These are phyloP conservation scores for Mentha longifolia DNA, from an alignment of 257 asterid species.

Conservation along the genomic window DNA sequence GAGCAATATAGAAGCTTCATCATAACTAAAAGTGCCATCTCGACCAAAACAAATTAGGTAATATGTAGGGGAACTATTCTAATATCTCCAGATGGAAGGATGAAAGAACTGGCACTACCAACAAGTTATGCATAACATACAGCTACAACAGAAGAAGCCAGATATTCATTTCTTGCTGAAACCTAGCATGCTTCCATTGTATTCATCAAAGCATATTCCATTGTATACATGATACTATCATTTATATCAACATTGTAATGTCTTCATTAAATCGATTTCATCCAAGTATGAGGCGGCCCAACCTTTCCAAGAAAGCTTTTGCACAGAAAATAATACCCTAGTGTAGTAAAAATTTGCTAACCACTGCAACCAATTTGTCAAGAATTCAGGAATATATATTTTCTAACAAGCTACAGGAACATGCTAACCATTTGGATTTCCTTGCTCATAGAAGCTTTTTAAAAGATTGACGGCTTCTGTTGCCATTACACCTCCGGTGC, in stretches of 20 bases:
- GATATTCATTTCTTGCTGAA: not conserved
- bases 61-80: not conserved
- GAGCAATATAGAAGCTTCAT: constrained; percentile 3
- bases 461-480: constrained; percentile 74
- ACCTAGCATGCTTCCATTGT: not conserved
- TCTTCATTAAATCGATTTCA: not conserved
- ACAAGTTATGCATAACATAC: not conserved
- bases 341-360: not conserved
- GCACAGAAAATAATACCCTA: not conserved
- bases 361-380: constrained; percentile 20
- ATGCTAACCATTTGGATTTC: constrained; percentile 79
- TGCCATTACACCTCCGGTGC: constrained; percentile 89
- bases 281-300: not conserved
- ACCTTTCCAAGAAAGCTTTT: constrained; percentile 4
- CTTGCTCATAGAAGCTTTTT: constrained; percentile 89
- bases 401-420: constrained; percentile 22
- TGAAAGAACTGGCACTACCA: not conserved
- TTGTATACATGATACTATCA: not conserved
- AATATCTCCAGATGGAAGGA: constrained; percentile 2
- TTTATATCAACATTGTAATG: not conserved
- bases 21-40: not conserved
- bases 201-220: not conserved
- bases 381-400: constrained; percentile 19
- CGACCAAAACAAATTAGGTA: not conserved
- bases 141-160: not conserved